phyloP scores from a whole-genome alignment of 2,329 filamentous ascomycete genomes.

The Colletotrichum paranaense region DNA sequence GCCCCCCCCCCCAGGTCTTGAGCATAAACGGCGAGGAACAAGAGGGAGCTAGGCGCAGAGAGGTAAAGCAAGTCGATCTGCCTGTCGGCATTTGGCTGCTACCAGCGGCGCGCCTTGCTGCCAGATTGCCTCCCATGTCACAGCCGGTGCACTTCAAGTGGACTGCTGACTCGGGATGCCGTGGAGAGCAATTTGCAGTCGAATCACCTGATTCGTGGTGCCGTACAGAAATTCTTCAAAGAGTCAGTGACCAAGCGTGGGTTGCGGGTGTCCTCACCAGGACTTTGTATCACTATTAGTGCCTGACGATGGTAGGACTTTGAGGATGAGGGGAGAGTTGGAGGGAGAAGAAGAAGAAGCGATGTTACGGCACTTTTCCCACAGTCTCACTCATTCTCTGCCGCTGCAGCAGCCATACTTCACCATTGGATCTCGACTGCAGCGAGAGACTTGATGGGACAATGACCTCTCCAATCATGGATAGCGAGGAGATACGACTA shows the following conservation, averaged over 20 bases:
- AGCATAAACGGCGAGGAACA: constrained; percentile 4
- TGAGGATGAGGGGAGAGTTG: neutral
- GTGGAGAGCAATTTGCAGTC: constrained; percentile 29
- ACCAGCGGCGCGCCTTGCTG: constrained; percentile 25
- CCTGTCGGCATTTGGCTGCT: constrained; percentile 37
- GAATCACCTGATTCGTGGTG: constrained; percentile 23
- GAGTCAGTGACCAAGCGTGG: constrained; percentile 16
- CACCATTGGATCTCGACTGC: neutral
- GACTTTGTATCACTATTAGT: neutral
- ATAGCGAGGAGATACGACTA: neutral
- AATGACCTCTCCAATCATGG: neutral
- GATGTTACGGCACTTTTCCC: neutral
- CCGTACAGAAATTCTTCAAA: neutral
- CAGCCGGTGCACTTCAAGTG: constrained; percentile 19
- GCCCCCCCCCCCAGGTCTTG: constrained; percentile 11
- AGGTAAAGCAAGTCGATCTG: constrained; percentile 40
- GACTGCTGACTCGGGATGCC: constrained; percentile 30
- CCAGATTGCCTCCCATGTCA: constrained; percentile 34
- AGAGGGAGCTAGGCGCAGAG: constrained; percentile 35
- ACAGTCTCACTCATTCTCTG: neutral
- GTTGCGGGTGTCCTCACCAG: neutral
- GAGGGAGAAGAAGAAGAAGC: neutral
- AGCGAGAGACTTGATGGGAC: neutral
- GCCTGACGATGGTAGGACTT: neutral
- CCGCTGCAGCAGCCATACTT: neutral